Conservation (phyloP, 345 rosid genomes). For the Ceriops tagal region DNA sequence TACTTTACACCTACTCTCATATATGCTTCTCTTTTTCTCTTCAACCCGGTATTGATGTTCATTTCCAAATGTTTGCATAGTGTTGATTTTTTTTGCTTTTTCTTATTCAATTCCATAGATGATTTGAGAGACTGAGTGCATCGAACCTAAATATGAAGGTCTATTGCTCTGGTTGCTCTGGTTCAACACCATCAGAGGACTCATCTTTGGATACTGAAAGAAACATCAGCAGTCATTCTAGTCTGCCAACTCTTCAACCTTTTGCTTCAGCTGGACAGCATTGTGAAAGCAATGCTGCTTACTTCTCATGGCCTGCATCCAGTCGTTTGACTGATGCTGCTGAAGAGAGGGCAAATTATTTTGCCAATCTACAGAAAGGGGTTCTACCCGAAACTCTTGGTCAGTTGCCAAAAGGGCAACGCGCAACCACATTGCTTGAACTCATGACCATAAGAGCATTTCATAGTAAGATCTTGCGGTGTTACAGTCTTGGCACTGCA, state of each 20-base stretch:
- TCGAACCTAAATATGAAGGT: conserved; percentile 35
- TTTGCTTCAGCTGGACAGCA: conserved; percentile 76
- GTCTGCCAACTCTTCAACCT: conserved; percentile 49
- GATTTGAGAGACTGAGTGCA: neutral
- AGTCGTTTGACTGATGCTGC: conserved; percentile 80
- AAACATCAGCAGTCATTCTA: conserved; percentile 43
- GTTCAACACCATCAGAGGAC: conserved; percentile 62
- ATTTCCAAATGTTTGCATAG: neutral
- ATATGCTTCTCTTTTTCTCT: too few relatives aligned
- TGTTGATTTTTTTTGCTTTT: neutral
- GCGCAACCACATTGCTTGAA: conserved; percentile 79
- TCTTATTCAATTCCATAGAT: neutral
- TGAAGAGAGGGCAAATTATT: conserved; percentile 89
- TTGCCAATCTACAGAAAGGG: conserved; percentile 89
- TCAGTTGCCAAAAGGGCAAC: conserved; percentile 74
- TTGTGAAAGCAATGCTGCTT: conserved; percentile 79
- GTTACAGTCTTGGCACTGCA: conserved; percentile 88
- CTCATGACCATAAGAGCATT: conserved; percentile 97
- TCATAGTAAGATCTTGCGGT: conserved; percentile 82
- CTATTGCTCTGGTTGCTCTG: conserved; percentile 49
- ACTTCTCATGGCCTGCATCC: conserved; percentile 92
- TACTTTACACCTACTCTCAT: too few relatives aligned
- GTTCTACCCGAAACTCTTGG: conserved; percentile 73
- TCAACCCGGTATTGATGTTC: too few relatives aligned
- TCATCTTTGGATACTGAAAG: conserved; percentile 72